Conservation (phyloP, 2,329 filamentous ascomycete genomes). For the Bimuria novae-zelandiae region DNA sequence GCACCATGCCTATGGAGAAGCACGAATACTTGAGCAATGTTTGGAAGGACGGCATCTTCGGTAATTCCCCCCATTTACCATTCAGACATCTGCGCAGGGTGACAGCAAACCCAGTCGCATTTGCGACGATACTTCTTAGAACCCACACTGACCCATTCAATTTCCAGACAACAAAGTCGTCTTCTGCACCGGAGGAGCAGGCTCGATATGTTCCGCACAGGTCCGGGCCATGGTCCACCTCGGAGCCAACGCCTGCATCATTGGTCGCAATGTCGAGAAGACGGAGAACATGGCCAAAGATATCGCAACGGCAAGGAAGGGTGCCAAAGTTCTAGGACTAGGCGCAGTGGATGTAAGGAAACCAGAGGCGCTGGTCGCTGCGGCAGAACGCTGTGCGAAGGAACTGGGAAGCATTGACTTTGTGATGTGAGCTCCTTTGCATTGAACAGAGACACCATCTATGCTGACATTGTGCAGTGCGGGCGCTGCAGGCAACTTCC, state of each 20-base stretch:
- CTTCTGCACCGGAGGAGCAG: conserved; percentile 93
- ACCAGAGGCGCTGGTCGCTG: conserved; percentile 68
- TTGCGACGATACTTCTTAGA: background rate
- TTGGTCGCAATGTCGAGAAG: conserved; percentile 87
- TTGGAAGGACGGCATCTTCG: conserved; percentile 87
- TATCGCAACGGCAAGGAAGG: conserved; percentile 76
- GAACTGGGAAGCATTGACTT: conserved; percentile 91
- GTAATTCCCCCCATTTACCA: conserved; percentile 61
- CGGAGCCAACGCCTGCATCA: conserved; percentile 90
- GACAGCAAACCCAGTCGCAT: too few relatives aligned
- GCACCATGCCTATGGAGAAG: conserved; percentile 69
- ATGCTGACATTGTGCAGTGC: conserved; percentile 60
- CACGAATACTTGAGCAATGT: conserved; percentile 79
- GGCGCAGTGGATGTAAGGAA: conserved; percentile 72
- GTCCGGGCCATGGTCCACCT: conserved; percentile 89
- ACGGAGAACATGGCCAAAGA: conserved; percentile 80
- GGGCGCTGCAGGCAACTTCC: conserved; percentile 93
- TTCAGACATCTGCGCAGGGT: too few relatives aligned
- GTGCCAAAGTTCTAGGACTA: conserved; percentile 84
- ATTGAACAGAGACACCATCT: conserved; percentile 11
- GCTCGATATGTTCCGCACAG: conserved; percentile 92
- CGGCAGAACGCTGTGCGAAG: conserved; percentile 77
- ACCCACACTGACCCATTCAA: conserved; percentile 9
- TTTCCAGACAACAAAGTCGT: conserved; percentile 78
- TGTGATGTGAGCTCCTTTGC: conserved; percentile 69